Evolutionary conservation across 805 yeast species (phyloP).

Genomic region (Myxozyma sirexii): DNA sequence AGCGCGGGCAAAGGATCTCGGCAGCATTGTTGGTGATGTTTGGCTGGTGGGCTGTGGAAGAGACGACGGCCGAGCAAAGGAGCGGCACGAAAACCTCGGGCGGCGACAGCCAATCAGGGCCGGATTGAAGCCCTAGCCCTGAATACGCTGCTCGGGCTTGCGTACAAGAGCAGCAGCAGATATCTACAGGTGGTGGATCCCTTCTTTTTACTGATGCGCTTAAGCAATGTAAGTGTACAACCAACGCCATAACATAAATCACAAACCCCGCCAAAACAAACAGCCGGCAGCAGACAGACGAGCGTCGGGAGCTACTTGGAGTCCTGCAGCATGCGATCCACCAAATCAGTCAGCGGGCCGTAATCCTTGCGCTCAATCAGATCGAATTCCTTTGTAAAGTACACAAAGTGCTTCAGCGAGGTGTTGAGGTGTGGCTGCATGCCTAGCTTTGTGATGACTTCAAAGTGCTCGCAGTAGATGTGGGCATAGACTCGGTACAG

Average conservation of each 20-base stretch:
- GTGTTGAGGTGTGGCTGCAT: constrained; percentile 92
- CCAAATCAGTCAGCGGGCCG: constrained; percentile 89
- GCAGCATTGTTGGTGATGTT: constrained; percentile 11
- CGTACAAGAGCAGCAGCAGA: too few relatives aligned
- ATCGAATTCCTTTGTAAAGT: constrained; percentile 82
- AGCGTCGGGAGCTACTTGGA: not conserved
- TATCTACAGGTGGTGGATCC: too few relatives aligned
- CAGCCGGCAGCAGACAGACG: not conserved
- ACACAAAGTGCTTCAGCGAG: constrained; percentile 87
- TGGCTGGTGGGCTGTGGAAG: not conserved
- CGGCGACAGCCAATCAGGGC: constrained; percentile 2
- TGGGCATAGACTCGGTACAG: constrained; percentile 95
- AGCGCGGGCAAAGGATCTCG: constrained; percentile 24
- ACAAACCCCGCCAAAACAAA: not conserved
- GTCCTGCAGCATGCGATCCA: constrained; percentile 59
- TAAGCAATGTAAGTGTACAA: not conserved
- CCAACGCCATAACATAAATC: not conserved
- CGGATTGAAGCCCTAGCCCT: not conserved
- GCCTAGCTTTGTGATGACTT: constrained; percentile 89
- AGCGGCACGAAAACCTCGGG: constrained; percentile 13
- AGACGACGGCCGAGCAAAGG: not conserved
- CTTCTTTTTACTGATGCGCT: not conserved
- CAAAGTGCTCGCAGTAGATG: constrained; percentile 96
- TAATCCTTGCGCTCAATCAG: constrained; percentile 78
- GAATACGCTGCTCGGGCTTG: too few relatives aligned